phyloP scores from a whole-genome alignment of 805 yeast genomes.

The Myxozyma udenii region DNA sequence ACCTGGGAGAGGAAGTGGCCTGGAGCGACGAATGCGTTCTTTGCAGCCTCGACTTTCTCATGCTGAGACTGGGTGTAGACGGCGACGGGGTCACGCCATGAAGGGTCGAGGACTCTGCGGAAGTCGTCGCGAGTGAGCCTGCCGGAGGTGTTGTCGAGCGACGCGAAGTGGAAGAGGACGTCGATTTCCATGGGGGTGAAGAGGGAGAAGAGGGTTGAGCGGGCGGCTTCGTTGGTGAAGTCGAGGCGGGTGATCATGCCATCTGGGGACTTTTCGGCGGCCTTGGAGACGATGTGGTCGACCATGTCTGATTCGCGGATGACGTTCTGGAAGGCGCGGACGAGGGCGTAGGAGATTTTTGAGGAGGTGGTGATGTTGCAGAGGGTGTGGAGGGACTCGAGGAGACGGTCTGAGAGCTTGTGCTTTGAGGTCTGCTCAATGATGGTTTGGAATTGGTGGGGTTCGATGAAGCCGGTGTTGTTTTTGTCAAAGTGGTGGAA shows the following conservation, averaged over 20 bases:
- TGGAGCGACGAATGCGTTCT: constrained; percentile 41
- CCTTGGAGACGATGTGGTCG: constrained; percentile 39
- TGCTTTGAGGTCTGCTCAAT: constrained; percentile 42
- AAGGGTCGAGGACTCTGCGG: constrained; percentile 44
- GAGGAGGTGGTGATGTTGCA: constrained; percentile 36
- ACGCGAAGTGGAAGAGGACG: constrained; percentile 44
- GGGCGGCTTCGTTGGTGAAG: constrained; percentile 43
- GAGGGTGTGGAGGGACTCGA: constrained; percentile 41
- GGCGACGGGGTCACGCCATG: constrained; percentile 42
- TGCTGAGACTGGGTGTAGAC: constrained; percentile 31
- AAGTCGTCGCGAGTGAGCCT: constrained; percentile 40
- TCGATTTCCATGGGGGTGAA: constrained; percentile 47
- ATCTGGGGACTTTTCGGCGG: constrained; percentile 36
- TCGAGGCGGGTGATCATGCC: constrained; percentile 41
- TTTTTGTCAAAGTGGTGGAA: constrained; percentile 40
- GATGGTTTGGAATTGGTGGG: constrained; percentile 43
- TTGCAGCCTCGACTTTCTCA: constrained; percentile 42
- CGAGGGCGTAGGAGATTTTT: constrained; percentile 43
- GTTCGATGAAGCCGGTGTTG: constrained; percentile 42
- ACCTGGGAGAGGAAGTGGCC: constrained; percentile 52
- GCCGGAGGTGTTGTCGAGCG: constrained; percentile 36
- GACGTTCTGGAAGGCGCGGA: constrained; percentile 45
- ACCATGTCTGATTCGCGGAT: constrained; percentile 44
- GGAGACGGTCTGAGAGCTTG: constrained; percentile 43
- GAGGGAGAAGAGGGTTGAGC: constrained; percentile 41